These are phyloP conservation scores for Crithidia fasciculata DNA, from an alignment of 208 protist genomes.

Conservation along the genomic window DNA sequence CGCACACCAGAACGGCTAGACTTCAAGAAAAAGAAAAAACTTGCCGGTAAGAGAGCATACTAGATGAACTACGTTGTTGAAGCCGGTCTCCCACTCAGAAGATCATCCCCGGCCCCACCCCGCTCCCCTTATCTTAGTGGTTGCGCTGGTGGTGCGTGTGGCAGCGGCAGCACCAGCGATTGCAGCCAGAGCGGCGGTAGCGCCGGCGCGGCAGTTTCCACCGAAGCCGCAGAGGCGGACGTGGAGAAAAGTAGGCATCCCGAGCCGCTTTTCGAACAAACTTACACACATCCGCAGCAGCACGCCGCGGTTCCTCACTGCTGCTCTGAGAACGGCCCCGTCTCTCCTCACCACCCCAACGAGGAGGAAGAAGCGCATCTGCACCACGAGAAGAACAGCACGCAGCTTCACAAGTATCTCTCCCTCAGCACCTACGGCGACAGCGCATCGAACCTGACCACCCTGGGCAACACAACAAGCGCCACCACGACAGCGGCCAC, in stretches of 20 bases:
- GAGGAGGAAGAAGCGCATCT: background rate
- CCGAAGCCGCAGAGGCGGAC: background rate
- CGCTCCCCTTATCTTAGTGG: slow-evolving; percentile 10
- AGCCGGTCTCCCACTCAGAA: slow-evolving; percentile 7
- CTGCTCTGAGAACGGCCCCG: background rate
- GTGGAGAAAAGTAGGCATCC: background rate
- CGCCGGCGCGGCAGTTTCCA: slow-evolving; percentile 6
- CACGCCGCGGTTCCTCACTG: too few species aligned
- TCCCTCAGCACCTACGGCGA: slow-evolving; percentile 19
- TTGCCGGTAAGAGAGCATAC: background rate
- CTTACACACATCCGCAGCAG: too few species aligned
- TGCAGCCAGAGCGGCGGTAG: background rate
- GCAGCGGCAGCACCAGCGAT: background rate
- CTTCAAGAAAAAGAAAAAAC: slow-evolving; percentile 15
- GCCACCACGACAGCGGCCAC: background rate
- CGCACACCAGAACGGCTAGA: background rate
- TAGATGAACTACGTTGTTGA: slow-evolving; percentile 23
- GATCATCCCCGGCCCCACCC: background rate
- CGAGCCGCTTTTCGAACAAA: too few species aligned
- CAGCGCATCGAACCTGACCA: slow-evolving; percentile 27
- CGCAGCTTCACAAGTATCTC: slow-evolving; percentile 1
- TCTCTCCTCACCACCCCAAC: background rate
- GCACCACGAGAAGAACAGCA: background rate
- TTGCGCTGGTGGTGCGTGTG: slow-evolving; percentile 1
- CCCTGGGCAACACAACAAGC: slow-evolving; percentile 9